Base-by-base conservation (phyloP, 2,329 filamentous ascomycete genomes). In the Diaporthe vaccinii region DNA sequence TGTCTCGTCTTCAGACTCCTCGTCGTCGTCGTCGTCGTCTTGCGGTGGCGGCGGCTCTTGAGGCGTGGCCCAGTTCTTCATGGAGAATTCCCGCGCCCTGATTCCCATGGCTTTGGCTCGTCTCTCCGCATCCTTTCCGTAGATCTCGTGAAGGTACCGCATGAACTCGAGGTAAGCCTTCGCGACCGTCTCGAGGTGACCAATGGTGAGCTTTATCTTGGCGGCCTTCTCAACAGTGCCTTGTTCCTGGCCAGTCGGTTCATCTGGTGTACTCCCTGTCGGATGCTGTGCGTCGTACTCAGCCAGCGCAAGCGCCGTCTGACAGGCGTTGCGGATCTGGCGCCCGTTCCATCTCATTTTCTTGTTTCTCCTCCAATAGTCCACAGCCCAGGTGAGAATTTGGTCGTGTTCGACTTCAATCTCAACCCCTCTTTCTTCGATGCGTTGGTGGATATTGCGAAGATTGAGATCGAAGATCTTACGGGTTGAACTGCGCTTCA, bases 381-480 rank as follows among this genome's bases (percentile, higher is more conserved):
- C 53, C 6, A 53, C 28, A 7, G 53, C 51, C 39, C 28, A 58
- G 9, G 22, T 44, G 36, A 61, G 36, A 2, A 61, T 61, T 2
- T 58, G 28, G 20, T 55, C 20, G 8, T 72, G 51, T 51, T 75
- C 74, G 17, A 72, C 51, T 2, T 44, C 22, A n/a, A 71, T 46
- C 12, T 28, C 55, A 0, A 41, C 25, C 8, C 39, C 22, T 46
- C 55, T 71, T 15, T 31, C 28, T 8, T 58, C 51, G 28, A 71
- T 46, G 12, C 68, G 68, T 46, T 71, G 51, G 3, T 71, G 39
- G 39, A 83, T 78, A 15, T 79, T 76, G 2, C 72, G 51, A 0
- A 88, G 86, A 79, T 86, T 84, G 77, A 85, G 82, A 41, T 80
- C 79, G 85, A 86, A 88, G 78, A 87, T 86, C 74, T 83, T 82